Evolutionary conservation across 208 protist genomes (phyloP).

Genomic region (Leishmania arabica): DNA sequence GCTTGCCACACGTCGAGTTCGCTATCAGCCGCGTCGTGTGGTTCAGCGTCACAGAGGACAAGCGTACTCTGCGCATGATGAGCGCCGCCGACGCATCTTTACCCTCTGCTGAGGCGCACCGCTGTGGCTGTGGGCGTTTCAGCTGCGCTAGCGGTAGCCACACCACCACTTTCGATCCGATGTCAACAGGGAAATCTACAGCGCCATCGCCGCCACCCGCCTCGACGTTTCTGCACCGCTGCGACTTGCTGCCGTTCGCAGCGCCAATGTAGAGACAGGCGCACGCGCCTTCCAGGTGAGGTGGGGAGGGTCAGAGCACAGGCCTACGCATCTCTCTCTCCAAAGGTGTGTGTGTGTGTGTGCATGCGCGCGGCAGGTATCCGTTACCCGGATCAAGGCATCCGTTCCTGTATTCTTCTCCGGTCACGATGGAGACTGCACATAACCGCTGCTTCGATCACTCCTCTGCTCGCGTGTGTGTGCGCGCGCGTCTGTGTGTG

Average conservation of each 20-base stretch:
- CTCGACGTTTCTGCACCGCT: slow-evolving; percentile 9
- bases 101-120: background rate
- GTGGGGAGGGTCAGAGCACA: background rate
- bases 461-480: background rate
- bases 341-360: too few relatives aligned
- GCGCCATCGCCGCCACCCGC: background rate
- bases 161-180: background rate
- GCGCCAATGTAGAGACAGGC: slow-evolving; percentile 1
- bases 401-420: background rate
- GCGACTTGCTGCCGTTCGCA: slow-evolving; percentile 16
- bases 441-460: background rate
- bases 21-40: slow-evolving; percentile 27
- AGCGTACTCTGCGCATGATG: slow-evolving; percentile 10
- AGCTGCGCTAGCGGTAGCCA: background rate
- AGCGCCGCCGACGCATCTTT: background rate
- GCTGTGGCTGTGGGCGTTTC: background rate
- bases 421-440: background rate
- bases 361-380: background rate
- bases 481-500: too few relatives aligned
- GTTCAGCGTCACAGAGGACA: slow-evolving; percentile 28
- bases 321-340: background rate
- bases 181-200: background rate
- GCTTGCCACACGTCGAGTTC: slow-evolving; percentile 25
- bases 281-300: background rate
- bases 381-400: background rate